Percentiles rank a stretch among this genome's conserved stretches.
phyloP scores from a whole-genome alignment of 2,329 filamentous ascomycete species.

The Colletotrichum lentis region DNA sequence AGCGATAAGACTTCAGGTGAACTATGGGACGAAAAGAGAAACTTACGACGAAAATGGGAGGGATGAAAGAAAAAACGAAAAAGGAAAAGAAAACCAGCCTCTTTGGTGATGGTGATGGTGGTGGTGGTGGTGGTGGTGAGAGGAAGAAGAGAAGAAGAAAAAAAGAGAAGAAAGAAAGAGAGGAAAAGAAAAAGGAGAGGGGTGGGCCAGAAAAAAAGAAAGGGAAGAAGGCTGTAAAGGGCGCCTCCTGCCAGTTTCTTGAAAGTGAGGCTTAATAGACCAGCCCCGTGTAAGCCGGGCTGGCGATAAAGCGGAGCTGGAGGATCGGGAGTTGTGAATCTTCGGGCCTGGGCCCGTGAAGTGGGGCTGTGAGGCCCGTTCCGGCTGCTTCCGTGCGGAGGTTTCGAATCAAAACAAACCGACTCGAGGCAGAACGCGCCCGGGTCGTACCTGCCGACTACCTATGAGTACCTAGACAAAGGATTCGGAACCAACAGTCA shows the following conservation, averaged over 20 bases:
- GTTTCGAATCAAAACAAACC: neutral
- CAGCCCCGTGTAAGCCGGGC: neutral
- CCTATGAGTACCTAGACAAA: neutral
- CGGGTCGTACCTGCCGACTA: neutral
- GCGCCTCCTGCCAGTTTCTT: neutral
- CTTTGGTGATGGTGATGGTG: too few relatives aligned
- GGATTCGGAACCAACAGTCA: too few relatives aligned
- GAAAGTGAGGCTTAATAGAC: neutral
- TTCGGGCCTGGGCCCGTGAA: conserved; percentile 7
- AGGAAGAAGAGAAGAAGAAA: neutral
- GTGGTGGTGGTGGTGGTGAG: neutral
- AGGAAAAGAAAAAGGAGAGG: neutral
- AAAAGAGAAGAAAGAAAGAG: neutral
- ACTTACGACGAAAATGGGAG: too few relatives aligned
- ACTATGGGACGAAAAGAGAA: too few relatives aligned
- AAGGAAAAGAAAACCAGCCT: neutral
- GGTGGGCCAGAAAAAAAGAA: neutral
- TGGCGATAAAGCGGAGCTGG: neutral
- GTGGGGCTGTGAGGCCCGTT: neutral
- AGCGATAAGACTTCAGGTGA: too few relatives aligned
- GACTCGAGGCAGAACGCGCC: neutral
- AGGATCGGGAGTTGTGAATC: conserved; percentile 6
- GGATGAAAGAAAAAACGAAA: neutral
- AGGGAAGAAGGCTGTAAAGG: neutral
- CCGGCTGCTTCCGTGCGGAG: neutral